Percentiles rank a stretch among this genome's conserved stretches.
These are phyloP conservation scores for Zygoascus flipseniorum DNA, from an alignment of 805 yeast species.

Conservation along the genomic window DNA sequence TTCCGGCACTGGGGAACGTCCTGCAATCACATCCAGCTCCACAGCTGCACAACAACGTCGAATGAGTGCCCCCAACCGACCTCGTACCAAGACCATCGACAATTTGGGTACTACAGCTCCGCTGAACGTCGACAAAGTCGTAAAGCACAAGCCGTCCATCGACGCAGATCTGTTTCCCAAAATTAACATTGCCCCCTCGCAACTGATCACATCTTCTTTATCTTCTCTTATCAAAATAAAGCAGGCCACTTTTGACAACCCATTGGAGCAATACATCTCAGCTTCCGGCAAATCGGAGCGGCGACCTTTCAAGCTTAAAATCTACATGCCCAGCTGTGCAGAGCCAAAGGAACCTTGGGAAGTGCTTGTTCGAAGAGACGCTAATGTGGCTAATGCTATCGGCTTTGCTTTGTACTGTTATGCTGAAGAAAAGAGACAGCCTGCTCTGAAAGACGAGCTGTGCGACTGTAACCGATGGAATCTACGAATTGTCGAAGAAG, in stretches of 20 bases:
- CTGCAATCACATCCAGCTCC: not conserved
- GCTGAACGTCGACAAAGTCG: not conserved
- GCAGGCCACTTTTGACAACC: conserved; percentile 25
- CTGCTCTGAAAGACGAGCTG: conserved; percentile 20
- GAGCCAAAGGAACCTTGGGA: conserved; percentile 26
- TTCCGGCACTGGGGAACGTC: not conserved
- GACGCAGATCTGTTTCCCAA: not conserved
- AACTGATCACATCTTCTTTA: conserved; percentile 13
- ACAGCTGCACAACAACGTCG: conserved; percentile 4
- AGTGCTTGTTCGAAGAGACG: conserved; percentile 30
- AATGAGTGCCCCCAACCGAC: conserved; percentile 4
- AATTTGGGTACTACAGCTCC: not conserved
- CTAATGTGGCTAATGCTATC: conserved; percentile 44
- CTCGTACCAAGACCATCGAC: not conserved
- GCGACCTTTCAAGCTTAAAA: conserved; percentile 24
- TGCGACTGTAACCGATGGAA: conserved; percentile 65
- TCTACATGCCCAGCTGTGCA: conserved; percentile 28
- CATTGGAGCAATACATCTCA: conserved; percentile 28
- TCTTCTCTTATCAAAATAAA: conserved; percentile 24
- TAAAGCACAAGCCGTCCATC: not conserved
- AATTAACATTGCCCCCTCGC: not conserved
- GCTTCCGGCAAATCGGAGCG: conserved; percentile 30
- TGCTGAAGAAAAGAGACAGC: conserved; percentile 21
- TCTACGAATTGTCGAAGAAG: conserved; percentile 81
- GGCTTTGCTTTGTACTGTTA: conserved; percentile 41